These are phyloP conservation scores for Drechmeria coniospora DNA, from an alignment of 2,329 filamentous ascomycete species.

Conservation along the genomic window DNA sequence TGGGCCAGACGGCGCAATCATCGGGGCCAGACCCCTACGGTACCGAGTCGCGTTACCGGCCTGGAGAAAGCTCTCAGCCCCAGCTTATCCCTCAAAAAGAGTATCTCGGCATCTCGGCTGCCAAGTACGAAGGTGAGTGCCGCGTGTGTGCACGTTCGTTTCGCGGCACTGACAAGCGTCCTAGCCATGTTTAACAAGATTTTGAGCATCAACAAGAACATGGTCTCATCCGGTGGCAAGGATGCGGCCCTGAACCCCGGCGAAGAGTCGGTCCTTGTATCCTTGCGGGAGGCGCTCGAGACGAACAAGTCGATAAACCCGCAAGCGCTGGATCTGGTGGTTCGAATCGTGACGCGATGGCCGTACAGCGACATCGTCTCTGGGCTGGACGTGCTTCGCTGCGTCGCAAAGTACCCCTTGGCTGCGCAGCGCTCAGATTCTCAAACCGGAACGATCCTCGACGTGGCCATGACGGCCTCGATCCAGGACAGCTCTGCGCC, in stretches of 20 bases:
- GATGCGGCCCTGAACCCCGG: conserved; percentile 57
- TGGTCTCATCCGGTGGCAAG: conserved; percentile 57
- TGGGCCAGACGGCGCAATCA: conserved; percentile 46
- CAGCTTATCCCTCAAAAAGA: conserved; percentile 63
- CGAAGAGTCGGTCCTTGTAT: conserved; percentile 48
- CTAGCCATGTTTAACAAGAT: conserved; percentile 63
- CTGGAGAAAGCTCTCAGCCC: conserved; percentile 36
- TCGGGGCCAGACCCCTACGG: conserved; percentile 58
- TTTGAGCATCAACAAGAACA: conserved; percentile 54
- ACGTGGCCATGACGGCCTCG: conserved; percentile 27
- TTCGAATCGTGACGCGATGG: conserved; percentile 66
- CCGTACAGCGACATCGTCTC: conserved; percentile 67
- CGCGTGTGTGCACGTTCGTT: not conserved
- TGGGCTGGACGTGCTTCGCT: conserved; percentile 74
- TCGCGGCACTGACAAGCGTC: conserved; percentile 8
- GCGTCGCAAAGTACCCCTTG: conserved; percentile 53
- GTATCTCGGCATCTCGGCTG: conserved; percentile 62
- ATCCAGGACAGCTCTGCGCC: conserved; percentile 36
- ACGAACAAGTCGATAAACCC: conserved; percentile 31
- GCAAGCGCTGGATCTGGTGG: conserved; percentile 44
- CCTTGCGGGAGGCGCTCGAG: conserved; percentile 50
- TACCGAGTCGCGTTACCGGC: conserved; percentile 62
- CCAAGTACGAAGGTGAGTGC: conserved; percentile 44
- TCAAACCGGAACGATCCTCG: conserved; percentile 42
- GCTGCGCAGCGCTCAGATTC: conserved; percentile 46